Base-by-base conservation (phyloP, 2,329 filamentous ascomycete species). In the Curvularia sp. region DNA sequence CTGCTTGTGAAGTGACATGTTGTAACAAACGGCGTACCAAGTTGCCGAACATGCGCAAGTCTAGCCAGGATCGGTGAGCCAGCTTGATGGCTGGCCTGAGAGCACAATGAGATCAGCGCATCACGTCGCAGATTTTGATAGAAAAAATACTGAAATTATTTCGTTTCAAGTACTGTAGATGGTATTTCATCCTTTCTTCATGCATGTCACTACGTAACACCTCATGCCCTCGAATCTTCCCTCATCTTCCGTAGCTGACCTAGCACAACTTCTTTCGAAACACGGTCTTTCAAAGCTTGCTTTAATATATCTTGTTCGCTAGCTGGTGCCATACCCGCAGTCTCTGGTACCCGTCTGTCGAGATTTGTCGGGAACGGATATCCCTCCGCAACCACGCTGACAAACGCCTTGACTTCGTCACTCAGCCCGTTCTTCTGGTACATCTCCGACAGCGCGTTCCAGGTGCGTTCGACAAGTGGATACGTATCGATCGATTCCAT, bases 311-410 rank as follows among this genome's bases (percentile, higher is more conserved):
- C 81, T 66, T 86, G 82, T 74, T 88, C 85, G 59, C 82, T 86
- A 66, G 82, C 80, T 3, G 86, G 86, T 9, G 85, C 84, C 86
- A 88, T 87, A 0, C 82, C 85, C 42, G 81, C 81, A 0, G 81
- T 81, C 28, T 79, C 81, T 0, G 86, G 86, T 1, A 84, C 81
- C 47, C 85, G 80, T 2, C 74, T 79, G 66, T 88, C 86, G 48
- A 88, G 62, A 70, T 88, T 87, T 5, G 85, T 87, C 0, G 86
- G 86, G 59, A 88, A 88, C 1, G 85, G 82, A 70, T 88, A 88
- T 0, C 84, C 86, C 32, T 87, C 83, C 0, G 77, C 84, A 5
- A 88, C 74, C 12, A 84, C 82, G 3, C 75, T 70, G 0, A 88
- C 71, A 32, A 85, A 79, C 2, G 82, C 79, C 58, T 77, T 74